Conservation (phyloP, 805 yeast species). For the Wickerhamiella bombiphila region DNA sequence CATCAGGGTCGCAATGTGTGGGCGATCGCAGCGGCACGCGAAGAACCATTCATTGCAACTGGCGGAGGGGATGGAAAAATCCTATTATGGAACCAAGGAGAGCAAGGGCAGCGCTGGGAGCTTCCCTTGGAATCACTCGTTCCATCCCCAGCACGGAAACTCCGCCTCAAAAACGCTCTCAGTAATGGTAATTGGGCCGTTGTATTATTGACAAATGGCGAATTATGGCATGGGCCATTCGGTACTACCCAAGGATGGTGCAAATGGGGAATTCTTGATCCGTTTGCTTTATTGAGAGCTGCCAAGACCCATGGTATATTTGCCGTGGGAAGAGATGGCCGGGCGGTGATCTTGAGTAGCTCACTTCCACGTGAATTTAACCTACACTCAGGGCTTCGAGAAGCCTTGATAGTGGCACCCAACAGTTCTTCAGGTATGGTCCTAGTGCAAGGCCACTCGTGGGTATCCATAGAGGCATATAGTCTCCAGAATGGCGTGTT, state of each 20-base stretch:
- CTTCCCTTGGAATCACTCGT: background rate
- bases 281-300: background rate
- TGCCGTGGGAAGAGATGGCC: constrained; percentile 1
- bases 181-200: background rate
- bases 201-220: background rate
- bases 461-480: background rate
- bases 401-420: background rate
- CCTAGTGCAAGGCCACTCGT: background rate
- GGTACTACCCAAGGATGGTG: background rate
- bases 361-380: background rate
- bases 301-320: background rate
- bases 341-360: background rate
- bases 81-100: constrained; percentile 37
- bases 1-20: constrained; percentile 82
- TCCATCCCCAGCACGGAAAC: background rate
- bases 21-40: constrained; percentile 37
- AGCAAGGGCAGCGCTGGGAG: background rate
- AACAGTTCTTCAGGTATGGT: background rate
- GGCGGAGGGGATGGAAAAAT: constrained; percentile 92
- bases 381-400: background rate
- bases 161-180: background rate
- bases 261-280: background rate
- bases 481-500: background rate
- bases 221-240: too few species aligned
- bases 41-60: constrained; percentile 45